Evolutionary conservation across 1,284 basidiomycete genomes (phyloP).

Genomic region (Mycena citricolor): DNA sequence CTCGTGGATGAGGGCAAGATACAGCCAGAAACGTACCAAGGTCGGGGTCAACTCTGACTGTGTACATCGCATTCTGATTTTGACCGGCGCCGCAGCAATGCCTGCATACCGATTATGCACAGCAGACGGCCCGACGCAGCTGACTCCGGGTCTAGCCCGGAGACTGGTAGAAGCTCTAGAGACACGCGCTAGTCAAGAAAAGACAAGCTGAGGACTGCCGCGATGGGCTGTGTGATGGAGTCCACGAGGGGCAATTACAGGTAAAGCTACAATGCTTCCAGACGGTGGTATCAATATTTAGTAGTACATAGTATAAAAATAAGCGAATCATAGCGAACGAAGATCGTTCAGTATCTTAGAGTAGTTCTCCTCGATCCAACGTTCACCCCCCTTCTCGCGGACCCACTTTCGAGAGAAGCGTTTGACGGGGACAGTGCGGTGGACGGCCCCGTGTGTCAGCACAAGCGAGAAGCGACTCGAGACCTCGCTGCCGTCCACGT

Average conservation of each 20-base stretch:
- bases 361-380: conserved; percentile 38
- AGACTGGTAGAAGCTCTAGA: conserved; percentile 38
- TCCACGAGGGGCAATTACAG: too few species aligned
- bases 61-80: neutral
- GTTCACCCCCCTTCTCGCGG: conserved; percentile 35
- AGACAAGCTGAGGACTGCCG: too few species aligned
- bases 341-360: conserved; percentile 25
- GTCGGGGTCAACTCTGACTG: neutral
- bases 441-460: conserved; percentile 25
- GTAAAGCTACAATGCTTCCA: too few species aligned
- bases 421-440: conserved; percentile 19
- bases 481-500: conserved; percentile 20
- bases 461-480: conserved; percentile 26
- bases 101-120: conserved; percentile 78
- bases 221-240: too few species aligned
- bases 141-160: conserved; percentile 60
- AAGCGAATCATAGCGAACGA: conserved; percentile 44
- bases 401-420: conserved; percentile 36
- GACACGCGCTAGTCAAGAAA: conserved; percentile 1
- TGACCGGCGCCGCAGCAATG: conserved; percentile 54
- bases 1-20: conserved; percentile 72
- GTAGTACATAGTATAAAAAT: conserved; percentile 56
- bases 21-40: conserved; percentile 64
- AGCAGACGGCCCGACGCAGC: conserved; percentile 59
- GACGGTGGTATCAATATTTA: too few species aligned